Evolutionary conservation across 2,329 filamentous ascomycete species (phyloP), one percentile per base, ranked within the genome.

Genomic region (Aureobasidium sp.): DNA sequence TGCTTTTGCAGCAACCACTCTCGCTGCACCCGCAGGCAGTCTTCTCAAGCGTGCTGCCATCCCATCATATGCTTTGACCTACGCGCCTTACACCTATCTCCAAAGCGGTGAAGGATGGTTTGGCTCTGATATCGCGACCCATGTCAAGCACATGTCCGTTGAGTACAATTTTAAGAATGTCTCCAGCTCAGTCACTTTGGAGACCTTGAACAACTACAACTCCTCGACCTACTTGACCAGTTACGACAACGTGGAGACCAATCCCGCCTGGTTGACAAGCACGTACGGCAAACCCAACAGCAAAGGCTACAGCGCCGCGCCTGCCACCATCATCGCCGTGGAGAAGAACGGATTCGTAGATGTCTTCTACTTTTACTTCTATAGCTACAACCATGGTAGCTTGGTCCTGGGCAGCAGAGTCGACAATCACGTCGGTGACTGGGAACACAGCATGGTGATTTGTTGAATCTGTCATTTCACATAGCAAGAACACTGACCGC

Each of bases 371-470:
- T 52, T 52, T 12, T 52, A 41, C 49, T 52, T 52, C 12, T 52
- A 52, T 17, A 40, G 35, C 29, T 52, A 52, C n/a, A 52, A 52
- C 16, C 49, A 52, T 30, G 49, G 49, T 4, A 52, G 37, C 25
- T 25, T 34, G 8, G 30, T 48, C 4, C 14, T 52, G 7, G 38
- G 30, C n/a, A 42, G 14, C n/a, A 35, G 35, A 19, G 38, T 52
- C n/a, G 49, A 52, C 49, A 52, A 52, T 16, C 49, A 52, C 27
- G 49, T 52, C 27, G 49, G 49, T 11, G 49, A 52, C 14, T 52
- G 49, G 49, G 49, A 52, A 21, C 49, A 52, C 22, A 21, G 24
- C 3, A 52, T 52, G 49, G 41, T 45, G n/a, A n/a, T n/a, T n/a
- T n/a, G n/a, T n/a, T n/a, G n/a, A n/a, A n/a, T n/a, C 11, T 38